These are phyloP conservation scores for Hortaea werneckii DNA, from an alignment of 2,329 filamentous ascomycete species.

Conservation along the genomic window DNA sequence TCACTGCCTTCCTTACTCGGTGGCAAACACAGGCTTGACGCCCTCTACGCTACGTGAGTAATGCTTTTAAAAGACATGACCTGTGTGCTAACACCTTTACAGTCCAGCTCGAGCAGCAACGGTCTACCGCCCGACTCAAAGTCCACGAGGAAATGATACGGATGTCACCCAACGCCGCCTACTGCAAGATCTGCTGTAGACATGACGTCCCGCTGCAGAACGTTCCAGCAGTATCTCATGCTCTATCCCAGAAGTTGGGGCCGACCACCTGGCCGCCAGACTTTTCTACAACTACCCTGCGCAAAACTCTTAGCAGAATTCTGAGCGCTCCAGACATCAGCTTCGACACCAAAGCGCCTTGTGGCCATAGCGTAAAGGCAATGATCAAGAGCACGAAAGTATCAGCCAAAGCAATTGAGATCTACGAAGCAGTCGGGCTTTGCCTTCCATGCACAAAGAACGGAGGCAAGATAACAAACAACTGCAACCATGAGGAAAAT, in stretches of 20 bases:
- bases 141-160: neutral
- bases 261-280: neutral
- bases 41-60: neutral
- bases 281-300: neutral
- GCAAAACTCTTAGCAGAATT: neutral
- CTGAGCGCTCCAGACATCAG: neutral
- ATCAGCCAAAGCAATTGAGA: neutral
- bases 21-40: neutral
- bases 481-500: neutral
- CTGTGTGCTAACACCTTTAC: neutral
- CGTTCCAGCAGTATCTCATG: neutral
- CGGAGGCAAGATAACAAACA: neutral
- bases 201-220: neutral
- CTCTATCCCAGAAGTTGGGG: neutral
- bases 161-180: neutral
- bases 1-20: neutral
- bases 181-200: neutral
- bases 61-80: neutral
- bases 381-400: neutral
- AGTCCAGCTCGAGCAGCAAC: neutral
- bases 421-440: neutral
- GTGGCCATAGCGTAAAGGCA: neutral
- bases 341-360: neutral
- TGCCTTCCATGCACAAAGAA: neutral
- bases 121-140: neutral